Conservation (phyloP, 495 filamentous ascomycete genomes). For the Penicillium fimorum region DNA sequence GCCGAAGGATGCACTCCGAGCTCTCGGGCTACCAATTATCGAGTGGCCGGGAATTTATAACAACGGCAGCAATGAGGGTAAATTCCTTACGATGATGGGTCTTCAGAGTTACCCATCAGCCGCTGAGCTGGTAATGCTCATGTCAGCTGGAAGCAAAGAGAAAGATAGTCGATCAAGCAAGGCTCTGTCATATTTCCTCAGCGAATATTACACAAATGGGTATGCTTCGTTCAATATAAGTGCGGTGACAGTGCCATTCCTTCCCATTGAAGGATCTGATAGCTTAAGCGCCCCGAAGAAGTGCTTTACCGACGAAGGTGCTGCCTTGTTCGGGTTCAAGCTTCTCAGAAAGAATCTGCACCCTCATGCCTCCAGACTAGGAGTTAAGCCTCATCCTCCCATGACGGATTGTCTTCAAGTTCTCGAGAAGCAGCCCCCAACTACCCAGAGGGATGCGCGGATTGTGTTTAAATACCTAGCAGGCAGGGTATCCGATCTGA, state of each 20-base stretch:
- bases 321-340: constrained; percentile 73
- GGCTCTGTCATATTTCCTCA: constrained; percentile 79
- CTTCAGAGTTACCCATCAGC: constrained; percentile 66
- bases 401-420: constrained; percentile 69
- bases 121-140: constrained; percentile 69
- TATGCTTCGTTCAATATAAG: constrained; percentile 63
- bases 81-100: constrained; percentile 69
- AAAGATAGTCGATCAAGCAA: constrained; percentile 59
- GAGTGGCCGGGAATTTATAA: constrained; percentile 77
- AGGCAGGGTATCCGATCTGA: constrained; percentile 69
- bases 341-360: constrained; percentile 73
- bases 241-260: constrained; percentile 58
- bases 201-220: constrained; percentile 70
- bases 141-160: constrained; percentile 57
- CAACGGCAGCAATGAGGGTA: constrained; percentile 62
- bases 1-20: constrained; percentile 67
- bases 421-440: constrained; percentile 69
- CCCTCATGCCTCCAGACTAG: constrained; percentile 75
- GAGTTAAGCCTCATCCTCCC: constrained; percentile 74
- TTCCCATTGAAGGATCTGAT: constrained; percentile 67
- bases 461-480: constrained; percentile 79
- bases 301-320: constrained; percentile 78
- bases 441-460: constrained; percentile 59
- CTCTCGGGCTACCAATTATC: constrained; percentile 71
- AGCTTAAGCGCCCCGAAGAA: constrained; percentile 66